These are phyloP conservation scores for Colletotrichum filicis DNA, from an alignment of 2,329 filamentous ascomycete genomes.

Conservation along the genomic window DNA sequence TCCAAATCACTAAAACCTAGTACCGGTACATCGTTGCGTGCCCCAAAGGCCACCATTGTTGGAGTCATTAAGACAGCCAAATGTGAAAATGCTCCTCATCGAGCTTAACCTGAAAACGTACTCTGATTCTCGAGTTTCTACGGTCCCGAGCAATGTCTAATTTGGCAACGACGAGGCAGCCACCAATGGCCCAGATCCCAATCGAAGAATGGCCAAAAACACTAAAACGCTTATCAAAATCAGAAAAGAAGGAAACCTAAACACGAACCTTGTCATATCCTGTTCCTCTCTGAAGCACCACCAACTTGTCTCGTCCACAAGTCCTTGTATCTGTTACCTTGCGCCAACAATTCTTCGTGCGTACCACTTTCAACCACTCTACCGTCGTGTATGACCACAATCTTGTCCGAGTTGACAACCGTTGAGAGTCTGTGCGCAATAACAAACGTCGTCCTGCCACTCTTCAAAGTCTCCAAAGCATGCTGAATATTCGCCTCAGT, in stretches of 20 bases:
- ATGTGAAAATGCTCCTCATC: neutral
- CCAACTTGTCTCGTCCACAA: slow-evolving; percentile 61
- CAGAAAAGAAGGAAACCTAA: neutral
- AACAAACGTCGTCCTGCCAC: slow-evolving; percentile 46
- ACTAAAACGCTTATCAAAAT: neutral
- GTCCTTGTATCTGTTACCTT: slow-evolving; percentile 60
- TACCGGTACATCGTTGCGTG: neutral
- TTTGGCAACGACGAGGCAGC: neutral
- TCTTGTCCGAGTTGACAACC: slow-evolving; percentile 17
- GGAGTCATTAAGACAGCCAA: neutral
- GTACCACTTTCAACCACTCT: slow-evolving; percentile 7
- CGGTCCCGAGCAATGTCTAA: neutral
- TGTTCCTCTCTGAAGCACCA: neutral
- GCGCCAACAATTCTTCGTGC: slow-evolving; percentile 51
- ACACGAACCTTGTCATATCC: neutral
- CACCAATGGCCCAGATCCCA: neutral
- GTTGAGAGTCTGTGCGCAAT: slow-evolving; percentile 30
- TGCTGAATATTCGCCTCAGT: slow-evolving; percentile 73
- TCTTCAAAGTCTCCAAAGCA: slow-evolving; percentile 65
- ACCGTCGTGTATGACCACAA: slow-evolving; percentile 14
- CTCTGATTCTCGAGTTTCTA: neutral
- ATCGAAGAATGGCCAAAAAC: neutral
- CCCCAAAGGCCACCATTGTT: too few relatives aligned
- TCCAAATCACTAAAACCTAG: neutral
- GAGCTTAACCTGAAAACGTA: neutral